Conservation (phyloP, 1,284 basidiomycete species). For the Cerioporus squamosus region DNA sequence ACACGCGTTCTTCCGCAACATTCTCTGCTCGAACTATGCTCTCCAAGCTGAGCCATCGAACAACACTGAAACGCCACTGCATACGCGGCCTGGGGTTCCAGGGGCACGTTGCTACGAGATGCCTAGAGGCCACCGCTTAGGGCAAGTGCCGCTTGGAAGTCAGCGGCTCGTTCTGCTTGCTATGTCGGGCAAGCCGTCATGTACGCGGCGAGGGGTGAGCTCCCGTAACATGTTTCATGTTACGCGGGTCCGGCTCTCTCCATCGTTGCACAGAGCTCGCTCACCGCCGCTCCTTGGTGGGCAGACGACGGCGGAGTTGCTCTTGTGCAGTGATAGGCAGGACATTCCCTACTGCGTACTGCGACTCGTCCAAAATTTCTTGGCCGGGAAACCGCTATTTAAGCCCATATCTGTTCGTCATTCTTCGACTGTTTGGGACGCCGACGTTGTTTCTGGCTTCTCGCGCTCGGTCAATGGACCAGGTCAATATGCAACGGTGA, state of each 20-base stretch:
- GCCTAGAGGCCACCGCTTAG: not conserved
- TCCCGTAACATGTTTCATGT: not conserved
- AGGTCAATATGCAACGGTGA: not conserved
- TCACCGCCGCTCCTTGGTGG: not conserved
- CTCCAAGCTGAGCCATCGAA: not conserved
- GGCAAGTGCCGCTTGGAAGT: not conserved
- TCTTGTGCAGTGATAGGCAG: not conserved
- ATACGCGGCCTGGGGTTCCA: too few species aligned
- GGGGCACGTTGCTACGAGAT: not conserved
- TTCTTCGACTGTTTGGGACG: conserved; percentile 10
- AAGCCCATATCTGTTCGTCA: not conserved
- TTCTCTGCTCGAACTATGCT: not conserved
- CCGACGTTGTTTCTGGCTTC: not conserved
- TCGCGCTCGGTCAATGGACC: not conserved
- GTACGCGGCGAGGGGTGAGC: too few species aligned
- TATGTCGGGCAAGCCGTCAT: not conserved
- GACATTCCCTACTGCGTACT: not conserved
- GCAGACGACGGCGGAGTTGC: not conserved
- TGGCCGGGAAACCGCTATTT: not conserved
- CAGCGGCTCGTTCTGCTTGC: not conserved
- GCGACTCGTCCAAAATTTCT: not conserved
- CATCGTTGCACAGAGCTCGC: not conserved
- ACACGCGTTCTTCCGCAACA: not conserved
- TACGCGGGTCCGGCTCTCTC: not conserved
- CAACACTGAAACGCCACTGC: conserved; percentile 1